Percentiles rank a stretch among this genome's conserved stretches.
phyloP scores from a whole-genome alignment of 257 asterid species.

The Oldenlandia corymbosa region DNA sequence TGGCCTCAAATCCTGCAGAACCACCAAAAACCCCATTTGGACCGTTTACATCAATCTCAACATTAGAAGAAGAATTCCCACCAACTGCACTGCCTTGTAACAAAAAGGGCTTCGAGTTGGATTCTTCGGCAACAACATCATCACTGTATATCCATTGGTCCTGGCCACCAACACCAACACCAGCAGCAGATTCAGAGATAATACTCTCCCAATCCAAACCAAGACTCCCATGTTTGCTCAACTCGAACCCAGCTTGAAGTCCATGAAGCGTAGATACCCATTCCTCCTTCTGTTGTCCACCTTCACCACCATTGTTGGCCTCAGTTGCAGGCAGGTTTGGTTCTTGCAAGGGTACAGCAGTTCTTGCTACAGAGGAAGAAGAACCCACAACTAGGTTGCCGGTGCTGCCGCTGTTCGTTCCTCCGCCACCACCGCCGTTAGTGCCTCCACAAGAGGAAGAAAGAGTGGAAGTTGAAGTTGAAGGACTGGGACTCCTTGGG shows the following conservation, averaged over 20 bases:
- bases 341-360: slow-evolving; percentile 6
- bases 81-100: slow-evolving; percentile 9
- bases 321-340: slow-evolving; percentile 6
- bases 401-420: slow-evolving; percentile 10
- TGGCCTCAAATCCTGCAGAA: slow-evolving; percentile 23
- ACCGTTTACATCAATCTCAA: slow-evolving; percentile 16
- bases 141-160: slow-evolving; percentile 42
- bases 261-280: slow-evolving; percentile 24
- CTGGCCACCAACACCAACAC: slow-evolving; percentile 18
- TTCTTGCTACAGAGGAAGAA: slow-evolving; percentile 15
- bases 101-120: slow-evolving; percentile 26
- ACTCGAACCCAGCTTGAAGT: slow-evolving; percentile 23
- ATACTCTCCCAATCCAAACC: slow-evolving; percentile 44
- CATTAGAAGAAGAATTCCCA: slow-evolving; percentile 14
- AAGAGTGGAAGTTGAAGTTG: slow-evolving; percentile 47
- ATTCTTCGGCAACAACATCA: slow-evolving; percentile 21
- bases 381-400: slow-evolving; percentile 13
- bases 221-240: slow-evolving; percentile 24
- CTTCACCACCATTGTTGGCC: slow-evolving; percentile 9
- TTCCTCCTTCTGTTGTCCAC: slow-evolving; percentile 23
- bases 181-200: slow-evolving; percentile 30
- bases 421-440: slow-evolving; percentile 23
- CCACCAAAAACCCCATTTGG: slow-evolving; percentile 24
- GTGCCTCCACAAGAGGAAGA: slow-evolving; percentile 35
- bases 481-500: slow-evolving; percentile 54